Base-by-base conservation (phyloP, 2,329 filamentous ascomycete species). In the Chalaropsis thielavioides region DNA sequence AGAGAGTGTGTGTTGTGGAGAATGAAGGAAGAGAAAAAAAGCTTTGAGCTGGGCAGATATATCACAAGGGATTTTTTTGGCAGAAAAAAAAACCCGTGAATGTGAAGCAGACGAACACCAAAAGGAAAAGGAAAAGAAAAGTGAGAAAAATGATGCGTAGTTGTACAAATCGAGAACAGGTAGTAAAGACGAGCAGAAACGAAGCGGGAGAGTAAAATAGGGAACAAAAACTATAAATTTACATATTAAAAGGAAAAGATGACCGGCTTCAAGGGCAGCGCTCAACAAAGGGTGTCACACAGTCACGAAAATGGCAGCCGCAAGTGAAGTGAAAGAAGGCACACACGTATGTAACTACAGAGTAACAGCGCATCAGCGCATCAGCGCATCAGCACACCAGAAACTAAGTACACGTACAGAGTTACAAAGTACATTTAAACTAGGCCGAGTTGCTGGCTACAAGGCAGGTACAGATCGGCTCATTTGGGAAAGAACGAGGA, bases 1-100 rank as follows among this genome's bases (percentile, higher is more conserved):
- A 63, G 40, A 66, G 61, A 43, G 54, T 61, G n/a, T 22, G 22
- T 59, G 62, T 43, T 49, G 62, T 44, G 27, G 38, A 54, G 54
- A 58, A 58, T 58, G 8, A 59, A 61, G n/a, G 19, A 60, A 44
- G 43, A 54, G 35, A 59, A 64, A 51, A 51, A 41, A 62, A 62
- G 61, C 24, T 17, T 51, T 62, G 22, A 61, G 54, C 54, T 35
- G 54, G 54, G 54, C 31, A 58, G 54, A 41, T 43, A 62, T 62
- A 49, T 62, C 60, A 62, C 40, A 56, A 41, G 62, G 62, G 24
- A 41, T 63, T 61, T 31, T 61, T 22, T 31, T 44, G n/a, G 27
- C 38, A 59, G 51, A 46, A 54, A 58, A 58, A 58, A 58, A 58
- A 58, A 8, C 22, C 27, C 24, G 17, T 58, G 24, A 38, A 38